Evolutionary conservation across 208 protist species (phyloP).

Genomic region (Herpetomonas tarakana): DNA sequence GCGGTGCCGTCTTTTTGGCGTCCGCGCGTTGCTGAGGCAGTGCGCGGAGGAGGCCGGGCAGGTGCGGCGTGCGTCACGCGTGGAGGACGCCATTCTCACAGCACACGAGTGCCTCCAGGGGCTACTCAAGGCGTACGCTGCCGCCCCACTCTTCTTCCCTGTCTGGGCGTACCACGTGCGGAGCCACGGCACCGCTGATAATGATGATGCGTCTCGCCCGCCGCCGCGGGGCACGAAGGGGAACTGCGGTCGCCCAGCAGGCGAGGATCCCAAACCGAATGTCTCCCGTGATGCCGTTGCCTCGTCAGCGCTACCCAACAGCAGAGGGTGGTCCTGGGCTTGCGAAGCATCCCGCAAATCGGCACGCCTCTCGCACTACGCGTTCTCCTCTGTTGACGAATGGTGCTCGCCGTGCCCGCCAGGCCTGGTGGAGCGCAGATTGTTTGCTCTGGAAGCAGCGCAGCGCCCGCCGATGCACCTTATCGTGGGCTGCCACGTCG

Average conservation of each 20-base stretch:
- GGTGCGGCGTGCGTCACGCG: no score
- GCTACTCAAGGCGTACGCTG: constrained; percentile 16
- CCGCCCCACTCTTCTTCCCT: constrained; percentile 28
- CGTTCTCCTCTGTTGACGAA: constrained; percentile 20
- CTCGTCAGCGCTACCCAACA: no score
- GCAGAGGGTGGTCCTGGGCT: no score
- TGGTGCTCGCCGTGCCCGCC: constrained; percentile 13
- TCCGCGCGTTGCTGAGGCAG: constrained; percentile 21
- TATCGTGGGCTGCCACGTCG: constrained; percentile 24
- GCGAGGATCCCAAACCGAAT: no score
- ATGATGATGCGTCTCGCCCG: background rate
- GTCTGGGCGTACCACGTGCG: constrained; percentile 36
- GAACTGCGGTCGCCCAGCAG: no score
- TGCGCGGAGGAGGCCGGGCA: background rate
- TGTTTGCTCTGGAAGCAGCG: constrained; percentile 40
- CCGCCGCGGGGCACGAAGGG: no score
- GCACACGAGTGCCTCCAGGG: constrained; percentile 11
- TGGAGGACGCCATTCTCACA: background rate
- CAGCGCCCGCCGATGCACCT: constrained; percentile 31
- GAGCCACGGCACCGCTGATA: background rate
- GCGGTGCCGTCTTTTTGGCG: constrained; percentile 43
- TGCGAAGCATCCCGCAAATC: no score
- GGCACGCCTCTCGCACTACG: no score
- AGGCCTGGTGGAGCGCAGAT: constrained; percentile 30
- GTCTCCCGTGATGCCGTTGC: no score